Base-by-base conservation (phyloP, 2,329 filamentous ascomycete species). In the Diaporthe longicolla region DNA sequence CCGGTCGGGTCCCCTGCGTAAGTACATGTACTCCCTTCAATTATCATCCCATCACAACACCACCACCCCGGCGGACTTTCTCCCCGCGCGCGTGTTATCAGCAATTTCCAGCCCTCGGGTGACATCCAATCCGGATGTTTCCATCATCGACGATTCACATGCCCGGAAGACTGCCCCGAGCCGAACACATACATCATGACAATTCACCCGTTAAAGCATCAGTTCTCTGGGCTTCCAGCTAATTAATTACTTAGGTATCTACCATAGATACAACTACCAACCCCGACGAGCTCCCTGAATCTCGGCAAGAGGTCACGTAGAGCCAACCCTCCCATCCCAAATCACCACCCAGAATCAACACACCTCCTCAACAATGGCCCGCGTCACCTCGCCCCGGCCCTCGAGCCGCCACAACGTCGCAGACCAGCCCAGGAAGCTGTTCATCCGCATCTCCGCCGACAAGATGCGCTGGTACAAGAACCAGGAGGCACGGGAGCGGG, bases 401-500 rank as follows among this genome's bases (percentile, higher is more conserved):
- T 71, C 57, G 45, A 71, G 70, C 57, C 40, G 69, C 48, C n/a
- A 48, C 32, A 43, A 43, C 45, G 35, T 48, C 24, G n/a, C 26
- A 24, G 35, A 35, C 48, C 57, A 61, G 43, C 70, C 70, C 58
- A 63, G 50, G 58, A 71, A 71, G 45, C 70, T 63, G 32, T 55
- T 59, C 57, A 71, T 71, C 70, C 57, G 70, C 48, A 63, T 71
- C 48, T 63, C 70, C 5, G 70, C 57, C 35, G 70, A 71, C 45
- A 40, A 71, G 57, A 71, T 71, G 70, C 70, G 70, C 26, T 71
- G 70, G 70, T 71, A 71, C 70, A 71, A 61, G 70, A 52, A 48
- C 29, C 57, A 58, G 32, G 63, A 52, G 45, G 61, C 61, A 1
- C 61, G 61, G 10, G 63, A 66, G 63, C 63, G 63, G 2, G 63